Conservation (phyloP, 2,329 filamentous ascomycete genomes). For the Cytospora paraplurivora region DNA sequence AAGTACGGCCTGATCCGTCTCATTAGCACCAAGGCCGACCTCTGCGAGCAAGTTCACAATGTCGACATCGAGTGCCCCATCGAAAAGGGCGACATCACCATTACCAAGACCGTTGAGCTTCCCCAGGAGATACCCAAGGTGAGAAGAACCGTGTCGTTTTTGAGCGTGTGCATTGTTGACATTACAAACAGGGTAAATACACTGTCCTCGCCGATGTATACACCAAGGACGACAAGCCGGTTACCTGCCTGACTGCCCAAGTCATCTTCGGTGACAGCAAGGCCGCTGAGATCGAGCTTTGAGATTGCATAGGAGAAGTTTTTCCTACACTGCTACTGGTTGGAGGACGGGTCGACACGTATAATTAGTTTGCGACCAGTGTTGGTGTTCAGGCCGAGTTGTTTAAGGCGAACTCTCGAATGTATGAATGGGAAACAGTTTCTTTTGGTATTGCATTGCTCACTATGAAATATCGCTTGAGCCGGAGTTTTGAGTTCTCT, state of each 20-base stretch:
- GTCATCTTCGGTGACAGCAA: constrained; percentile 59
- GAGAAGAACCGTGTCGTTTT: constrained; percentile 43
- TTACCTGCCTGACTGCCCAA: constrained; percentile 83
- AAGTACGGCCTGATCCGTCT: constrained; percentile 94
- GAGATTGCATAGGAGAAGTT: neutral
- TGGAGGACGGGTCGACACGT: neutral
- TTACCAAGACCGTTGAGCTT: constrained; percentile 82
- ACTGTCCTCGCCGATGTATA: constrained; percentile 84
- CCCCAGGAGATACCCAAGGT: constrained; percentile 88
- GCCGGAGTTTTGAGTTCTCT: constrained; percentile 24
- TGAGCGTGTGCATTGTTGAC: constrained; percentile 7
- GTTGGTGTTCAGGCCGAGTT: neutral
- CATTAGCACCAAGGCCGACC: constrained; percentile 76
- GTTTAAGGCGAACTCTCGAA: constrained; percentile 2
- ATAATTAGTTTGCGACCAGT: neutral
- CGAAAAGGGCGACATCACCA: constrained; percentile 70
- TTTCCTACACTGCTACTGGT: neutral
- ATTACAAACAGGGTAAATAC: constrained; percentile 73
- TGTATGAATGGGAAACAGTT: constrained; percentile 11
- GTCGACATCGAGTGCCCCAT: constrained; percentile 90
- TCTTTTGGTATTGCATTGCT: constrained; percentile 25
- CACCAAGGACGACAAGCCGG: constrained; percentile 69
- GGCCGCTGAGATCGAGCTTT: constrained; percentile 26
- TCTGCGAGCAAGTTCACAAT: constrained; percentile 87
- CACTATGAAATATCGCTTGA: constrained; percentile 18